These are phyloP conservation scores for Fusarium buxicola DNA, from an alignment of 2,329 filamentous ascomycete species.

Conservation along the genomic window DNA sequence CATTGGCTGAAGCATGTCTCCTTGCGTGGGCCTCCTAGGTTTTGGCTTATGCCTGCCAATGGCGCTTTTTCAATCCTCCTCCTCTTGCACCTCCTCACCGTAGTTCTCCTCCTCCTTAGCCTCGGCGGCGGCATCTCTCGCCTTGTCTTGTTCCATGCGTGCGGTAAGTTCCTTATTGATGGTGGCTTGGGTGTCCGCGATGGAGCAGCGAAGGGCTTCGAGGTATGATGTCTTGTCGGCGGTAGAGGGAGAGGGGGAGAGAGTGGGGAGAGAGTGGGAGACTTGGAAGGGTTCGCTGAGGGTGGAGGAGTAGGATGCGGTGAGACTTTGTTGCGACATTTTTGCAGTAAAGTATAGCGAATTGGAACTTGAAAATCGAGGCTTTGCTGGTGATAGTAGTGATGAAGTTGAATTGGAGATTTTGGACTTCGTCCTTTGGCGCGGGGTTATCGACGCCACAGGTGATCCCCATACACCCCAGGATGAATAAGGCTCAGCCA, in stretches of 20 bases:
- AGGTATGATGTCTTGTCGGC: slow-evolving; percentile 71
- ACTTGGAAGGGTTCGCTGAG: slow-evolving; percentile 60
- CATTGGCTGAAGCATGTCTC: not conserved
- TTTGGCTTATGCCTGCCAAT: not conserved
- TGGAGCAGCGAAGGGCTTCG: slow-evolving; percentile 66
- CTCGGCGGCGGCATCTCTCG: slow-evolving; percentile 62
- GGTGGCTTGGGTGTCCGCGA: slow-evolving; percentile 69
- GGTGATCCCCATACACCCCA: slow-evolving; percentile 14
- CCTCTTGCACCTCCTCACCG: slow-evolving; percentile 83
- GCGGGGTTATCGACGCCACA: slow-evolving; percentile 42
- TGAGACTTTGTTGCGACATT: slow-evolving; percentile 38
- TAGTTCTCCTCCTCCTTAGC: slow-evolving; percentile 80
- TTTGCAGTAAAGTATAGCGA: slow-evolving; percentile 12
- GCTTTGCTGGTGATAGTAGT: not conserved
- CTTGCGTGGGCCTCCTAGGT: not conserved
- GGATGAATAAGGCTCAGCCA: slow-evolving; percentile 14
- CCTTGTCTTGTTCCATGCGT: slow-evolving; percentile 80
- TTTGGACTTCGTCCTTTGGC: slow-evolving; percentile 20
- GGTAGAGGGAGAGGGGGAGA: slow-evolving; percentile 51
- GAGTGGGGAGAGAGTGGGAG: slow-evolving; percentile 51
- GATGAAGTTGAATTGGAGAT: slow-evolving; percentile 9
- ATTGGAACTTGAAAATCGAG: not conserved
- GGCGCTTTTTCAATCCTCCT: slow-evolving; percentile 56
- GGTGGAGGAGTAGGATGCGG: slow-evolving; percentile 66
- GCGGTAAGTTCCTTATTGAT: slow-evolving; percentile 78